These are phyloP conservation scores for Cylindrodendrum hubeiense DNA, from an alignment of 2,329 filamentous ascomycete species.

Conservation along the genomic window DNA sequence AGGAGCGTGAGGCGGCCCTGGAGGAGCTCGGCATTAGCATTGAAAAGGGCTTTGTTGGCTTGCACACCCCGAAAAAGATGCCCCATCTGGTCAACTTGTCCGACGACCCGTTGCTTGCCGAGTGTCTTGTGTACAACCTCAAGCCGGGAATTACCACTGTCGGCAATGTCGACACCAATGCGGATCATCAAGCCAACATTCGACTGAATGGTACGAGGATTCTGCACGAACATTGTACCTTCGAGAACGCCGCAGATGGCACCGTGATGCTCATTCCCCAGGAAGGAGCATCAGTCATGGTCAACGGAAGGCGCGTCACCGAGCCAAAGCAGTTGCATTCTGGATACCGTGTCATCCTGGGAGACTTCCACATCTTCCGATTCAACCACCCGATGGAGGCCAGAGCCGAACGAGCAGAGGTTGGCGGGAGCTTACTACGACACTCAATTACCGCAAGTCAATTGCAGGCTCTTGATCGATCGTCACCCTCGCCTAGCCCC, in stretches of 20 bases:
- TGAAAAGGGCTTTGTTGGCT: constrained; percentile 95
- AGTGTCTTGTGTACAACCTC: constrained; percentile 97
- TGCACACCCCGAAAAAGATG: constrained; percentile 99
- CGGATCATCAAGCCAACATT: constrained; percentile 83
- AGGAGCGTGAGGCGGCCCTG: constrained; percentile 92
- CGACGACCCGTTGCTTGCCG: constrained; percentile 91
- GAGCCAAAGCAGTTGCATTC: constrained; percentile 89
- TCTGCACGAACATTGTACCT: constrained; percentile 90
- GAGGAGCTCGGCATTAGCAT: constrained; percentile 99
- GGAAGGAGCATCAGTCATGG: constrained; percentile 97
- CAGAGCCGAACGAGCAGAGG: constrained; percentile 89
- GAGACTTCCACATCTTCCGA: constrained; percentile 98
- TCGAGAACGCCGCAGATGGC: constrained; percentile 89
- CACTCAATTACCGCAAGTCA: constrained; percentile 80
- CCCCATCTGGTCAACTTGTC: constrained; percentile 98
- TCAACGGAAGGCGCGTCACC: constrained; percentile 91
- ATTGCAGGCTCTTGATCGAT: constrained; percentile 68
- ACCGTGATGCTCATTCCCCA: constrained; percentile 91
- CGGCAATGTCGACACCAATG: constrained; percentile 90
- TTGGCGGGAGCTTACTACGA: constrained; percentile 81
- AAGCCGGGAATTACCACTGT: constrained; percentile 96
- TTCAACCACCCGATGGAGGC: constrained; percentile 99
- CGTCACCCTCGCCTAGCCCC: constrained; percentile 71
- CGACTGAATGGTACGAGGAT: constrained; percentile 95
- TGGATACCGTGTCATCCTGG: constrained; percentile 93